Conservation (phyloP, 495 filamentous ascomycete genomes). For the Aspergillus asperescens region DNA sequence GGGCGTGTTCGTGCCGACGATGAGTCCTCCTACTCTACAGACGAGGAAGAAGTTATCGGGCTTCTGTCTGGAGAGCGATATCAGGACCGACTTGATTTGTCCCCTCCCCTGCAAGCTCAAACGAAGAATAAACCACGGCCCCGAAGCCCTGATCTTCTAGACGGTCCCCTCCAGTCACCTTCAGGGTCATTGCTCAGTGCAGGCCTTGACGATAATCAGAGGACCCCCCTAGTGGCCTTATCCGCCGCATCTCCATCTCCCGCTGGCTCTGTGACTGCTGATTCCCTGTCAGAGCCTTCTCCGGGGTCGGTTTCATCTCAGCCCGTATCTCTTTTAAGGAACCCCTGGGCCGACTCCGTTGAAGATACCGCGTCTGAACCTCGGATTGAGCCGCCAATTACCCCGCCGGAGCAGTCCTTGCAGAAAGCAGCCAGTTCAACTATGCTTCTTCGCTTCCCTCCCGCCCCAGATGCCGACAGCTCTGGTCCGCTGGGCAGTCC, state of each 20-base stretch:
- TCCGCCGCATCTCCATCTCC: conserved; percentile 35
- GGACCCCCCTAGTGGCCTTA: conserved; percentile 31
- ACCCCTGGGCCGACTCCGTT: conserved; percentile 37
- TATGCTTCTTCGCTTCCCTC: conserved; percentile 36
- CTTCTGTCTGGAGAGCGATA: conserved; percentile 42
- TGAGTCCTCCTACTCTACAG: conserved; percentile 42
- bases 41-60: conserved; percentile 47
- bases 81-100: conserved; percentile 35
- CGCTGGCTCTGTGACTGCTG: conserved; percentile 29
- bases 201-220: conserved; percentile 31
- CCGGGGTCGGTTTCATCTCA: conserved; percentile 28
- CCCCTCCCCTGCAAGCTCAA: conserved; percentile 24
- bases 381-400: conserved; percentile 22
- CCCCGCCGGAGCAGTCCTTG: conserved; percentile 23
- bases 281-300: conserved; percentile 29
- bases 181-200: conserved; percentile 33
- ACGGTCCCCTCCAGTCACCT: conserved; percentile 24
- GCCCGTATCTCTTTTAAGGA: conserved; percentile 32
- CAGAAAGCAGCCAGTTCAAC: conserved; percentile 27
- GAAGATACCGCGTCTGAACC: conserved; percentile 22
- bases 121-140: conserved; percentile 19
- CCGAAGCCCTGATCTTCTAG: conserved; percentile 15
- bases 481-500: conserved; percentile 15
- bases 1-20: conserved; percentile 41
- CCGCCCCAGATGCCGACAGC: conserved; percentile 33